Conservation (phyloP, 2,329 filamentous ascomycete genomes). For the Pleurostoma richardsiae region DNA sequence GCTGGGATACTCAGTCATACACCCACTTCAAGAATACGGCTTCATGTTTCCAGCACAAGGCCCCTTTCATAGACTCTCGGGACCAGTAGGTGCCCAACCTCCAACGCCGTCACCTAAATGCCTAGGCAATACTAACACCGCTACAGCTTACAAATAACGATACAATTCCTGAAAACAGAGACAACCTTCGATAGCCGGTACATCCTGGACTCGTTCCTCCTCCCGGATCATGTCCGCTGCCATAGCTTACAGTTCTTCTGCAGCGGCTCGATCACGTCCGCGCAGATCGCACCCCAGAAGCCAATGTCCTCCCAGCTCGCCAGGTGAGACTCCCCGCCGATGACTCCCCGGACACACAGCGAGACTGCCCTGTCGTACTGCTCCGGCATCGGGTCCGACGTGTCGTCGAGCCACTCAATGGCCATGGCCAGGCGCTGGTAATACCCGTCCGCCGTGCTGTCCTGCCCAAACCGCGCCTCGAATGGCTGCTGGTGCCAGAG, state of each 20-base stretch:
- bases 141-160: too few relatives aligned
- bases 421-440: constrained; percentile 2
- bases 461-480: constrained; percentile 5
- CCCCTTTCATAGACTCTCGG: too few relatives aligned
- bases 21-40: too few relatives aligned
- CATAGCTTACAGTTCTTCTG: background rate
- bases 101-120: too few relatives aligned
- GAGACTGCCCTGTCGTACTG: constrained; percentile 4
- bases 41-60: too few relatives aligned
- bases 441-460: background rate
- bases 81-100: too few relatives aligned
- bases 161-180: too few relatives aligned
- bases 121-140: too few relatives aligned
- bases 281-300: constrained; percentile 11
- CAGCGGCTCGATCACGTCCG: constrained; percentile 11
- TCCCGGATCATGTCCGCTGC: too few relatives aligned
- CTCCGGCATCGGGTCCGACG: background rate
- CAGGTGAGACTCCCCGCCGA: background rate
- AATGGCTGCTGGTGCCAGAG: constrained; percentile 15
- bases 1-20: too few relatives aligned
- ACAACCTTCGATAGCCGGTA: too few relatives aligned
- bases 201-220: too few relatives aligned
- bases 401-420: constrained; percentile 4
- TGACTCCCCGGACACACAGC: constrained; percentile 1
- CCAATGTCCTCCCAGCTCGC: constrained; percentile 2